Evolutionary conservation across 176 grass and related monocot species (phyloP).

Genomic region (Bonia amplexicaulis): DNA sequence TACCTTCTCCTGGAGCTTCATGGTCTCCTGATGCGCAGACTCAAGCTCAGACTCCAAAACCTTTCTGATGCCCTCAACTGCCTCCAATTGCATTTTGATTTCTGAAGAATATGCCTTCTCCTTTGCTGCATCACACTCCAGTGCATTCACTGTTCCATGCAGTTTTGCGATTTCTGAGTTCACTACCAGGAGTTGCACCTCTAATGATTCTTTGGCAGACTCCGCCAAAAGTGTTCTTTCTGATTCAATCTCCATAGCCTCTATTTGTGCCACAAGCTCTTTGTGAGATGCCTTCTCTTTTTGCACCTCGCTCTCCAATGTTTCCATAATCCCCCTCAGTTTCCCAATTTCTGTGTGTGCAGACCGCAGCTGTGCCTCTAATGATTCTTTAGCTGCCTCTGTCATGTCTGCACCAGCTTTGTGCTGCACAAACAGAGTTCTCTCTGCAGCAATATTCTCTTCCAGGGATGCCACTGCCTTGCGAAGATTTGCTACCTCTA

Average conservation of each 20-base stretch:
- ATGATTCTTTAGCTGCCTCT: constrained; percentile 39
- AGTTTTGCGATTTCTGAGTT: constrained; percentile 38
- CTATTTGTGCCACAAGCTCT: constrained; percentile 47
- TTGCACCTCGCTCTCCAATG: constrained; percentile 42
- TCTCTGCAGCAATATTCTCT: constrained; percentile 52
- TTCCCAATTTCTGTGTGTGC: constrained; percentile 44
- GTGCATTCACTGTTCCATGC: background rate
- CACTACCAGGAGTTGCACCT: constrained; percentile 32
- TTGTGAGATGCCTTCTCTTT: constrained; percentile 44
- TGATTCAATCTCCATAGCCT: constrained; percentile 41
- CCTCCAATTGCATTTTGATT: constrained; percentile 51
- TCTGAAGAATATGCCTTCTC: constrained; percentile 52
- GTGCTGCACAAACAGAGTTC: constrained; percentile 43
- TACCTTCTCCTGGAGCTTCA: constrained; percentile 55
- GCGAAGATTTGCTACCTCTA: constrained; percentile 44
- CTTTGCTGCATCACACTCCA: constrained; percentile 35
- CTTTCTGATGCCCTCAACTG: constrained; percentile 53
- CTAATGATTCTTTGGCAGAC: constrained; percentile 43
- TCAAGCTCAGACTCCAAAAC: constrained; percentile 62
- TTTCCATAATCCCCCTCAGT: constrained; percentile 38
- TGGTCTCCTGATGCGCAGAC: constrained; percentile 37
- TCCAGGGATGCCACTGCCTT: constrained; percentile 49
- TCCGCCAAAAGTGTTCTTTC: constrained; percentile 21
- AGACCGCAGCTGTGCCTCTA: constrained; percentile 51
- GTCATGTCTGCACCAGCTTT: constrained; percentile 47